phyloP scores from a whole-genome alignment of 805 yeast species.

The Cephaloascus albidus region DNA sequence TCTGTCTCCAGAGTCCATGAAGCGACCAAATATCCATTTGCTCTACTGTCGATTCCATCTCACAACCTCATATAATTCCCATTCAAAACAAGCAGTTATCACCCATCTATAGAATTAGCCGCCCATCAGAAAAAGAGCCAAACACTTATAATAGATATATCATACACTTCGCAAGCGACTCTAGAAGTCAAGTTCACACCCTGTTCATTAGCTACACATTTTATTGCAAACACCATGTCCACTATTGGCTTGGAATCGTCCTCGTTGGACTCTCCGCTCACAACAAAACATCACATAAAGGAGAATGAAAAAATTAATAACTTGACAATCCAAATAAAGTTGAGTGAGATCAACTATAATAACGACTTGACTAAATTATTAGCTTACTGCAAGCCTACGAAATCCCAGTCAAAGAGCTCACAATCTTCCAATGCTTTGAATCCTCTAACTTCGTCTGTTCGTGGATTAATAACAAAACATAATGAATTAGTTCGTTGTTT shows the following conservation, averaged over 20 bases:
- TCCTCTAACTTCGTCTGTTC: background rate
- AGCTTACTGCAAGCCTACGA: background rate
- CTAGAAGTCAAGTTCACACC: too few relatives aligned
- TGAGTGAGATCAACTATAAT: background rate
- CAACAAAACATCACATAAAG: background rate
- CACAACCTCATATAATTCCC: too few relatives aligned
- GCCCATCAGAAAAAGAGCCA: too few relatives aligned
- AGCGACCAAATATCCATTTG: too few relatives aligned
- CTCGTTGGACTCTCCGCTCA: background rate
- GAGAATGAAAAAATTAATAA: background rate
- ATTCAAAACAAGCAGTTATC: too few relatives aligned
- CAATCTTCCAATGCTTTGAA: background rate
- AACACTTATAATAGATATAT: too few relatives aligned
- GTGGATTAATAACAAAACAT: background rate
- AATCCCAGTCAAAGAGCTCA: background rate
- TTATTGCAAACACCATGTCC: background rate
- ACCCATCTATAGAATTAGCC: too few relatives aligned
- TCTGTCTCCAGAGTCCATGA: too few relatives aligned
- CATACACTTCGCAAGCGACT: too few relatives aligned
- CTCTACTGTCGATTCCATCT: too few relatives aligned
- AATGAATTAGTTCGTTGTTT: background rate
- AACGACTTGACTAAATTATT: background rate
- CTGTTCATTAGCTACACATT: too few relatives aligned
- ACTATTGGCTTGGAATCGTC: background rate
- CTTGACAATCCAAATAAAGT: background rate